phyloP scores from a whole-genome alignment of 768 basidiomycete genomes.

The Hydnomerulius pinastri region DNA sequence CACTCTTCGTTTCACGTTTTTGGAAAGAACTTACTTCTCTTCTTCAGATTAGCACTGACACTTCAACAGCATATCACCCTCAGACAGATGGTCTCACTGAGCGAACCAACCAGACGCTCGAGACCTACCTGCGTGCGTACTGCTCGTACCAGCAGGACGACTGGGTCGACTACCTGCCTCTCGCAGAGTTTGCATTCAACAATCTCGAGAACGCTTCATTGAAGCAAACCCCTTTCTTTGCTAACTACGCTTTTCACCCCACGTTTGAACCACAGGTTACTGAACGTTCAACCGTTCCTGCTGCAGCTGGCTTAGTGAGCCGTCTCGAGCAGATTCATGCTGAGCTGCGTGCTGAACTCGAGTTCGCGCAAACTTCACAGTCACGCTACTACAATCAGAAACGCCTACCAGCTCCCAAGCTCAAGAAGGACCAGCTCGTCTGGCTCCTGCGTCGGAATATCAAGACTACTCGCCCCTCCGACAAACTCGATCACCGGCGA shows the following conservation, averaged over 20 bases:
- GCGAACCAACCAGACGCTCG: conserved; percentile 38
- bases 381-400: conserved; percentile 30
- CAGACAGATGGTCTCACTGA: conserved; percentile 44
- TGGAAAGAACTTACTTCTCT: conserved; percentile 23
- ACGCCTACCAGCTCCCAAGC: conserved; percentile 26
- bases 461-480: conserved; percentile 40
- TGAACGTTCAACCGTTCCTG: conserved; percentile 30
- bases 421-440: conserved; percentile 36
- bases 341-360: conserved; percentile 31
- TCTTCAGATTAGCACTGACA: conserved; percentile 9
- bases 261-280: conserved; percentile 32
- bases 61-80: conserved; percentile 46
- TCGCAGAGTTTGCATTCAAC: conserved; percentile 46
- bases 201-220: conserved; percentile 36
- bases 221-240: conserved; percentile 38
- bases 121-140: conserved; percentile 39
- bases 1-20: conserved; percentile 28
- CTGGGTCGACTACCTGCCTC: conserved; percentile 41
- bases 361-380: conserved; percentile 30
- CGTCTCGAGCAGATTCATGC: conserved; percentile 34
- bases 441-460: conserved; percentile 42
- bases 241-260: conserved; percentile 36
- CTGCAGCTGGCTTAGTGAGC: conserved; percentile 31
- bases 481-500: conserved; percentile 38
- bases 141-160: conserved; percentile 42